A percentile compares a stretch with the other conserved stretches of the same genome.
Evolutionary conservation across 257 asterid species (phyloP).

Genomic region (Solanum megistacrolobum): DNA sequence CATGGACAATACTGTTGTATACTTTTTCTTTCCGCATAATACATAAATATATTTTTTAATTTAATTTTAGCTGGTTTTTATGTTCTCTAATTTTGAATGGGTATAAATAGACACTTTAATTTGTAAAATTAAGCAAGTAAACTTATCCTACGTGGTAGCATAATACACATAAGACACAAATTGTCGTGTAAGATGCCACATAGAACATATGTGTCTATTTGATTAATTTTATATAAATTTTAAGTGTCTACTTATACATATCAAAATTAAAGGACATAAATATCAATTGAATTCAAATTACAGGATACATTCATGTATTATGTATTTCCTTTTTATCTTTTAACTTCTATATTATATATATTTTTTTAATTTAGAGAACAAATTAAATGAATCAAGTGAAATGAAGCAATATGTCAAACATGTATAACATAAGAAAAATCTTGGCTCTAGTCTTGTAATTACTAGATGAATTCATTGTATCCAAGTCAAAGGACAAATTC

Average conservation of each 20-base stretch:
- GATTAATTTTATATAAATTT: too few species aligned
- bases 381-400: neutral
- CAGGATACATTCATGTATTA: too few species aligned
- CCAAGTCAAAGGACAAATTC: neutral
- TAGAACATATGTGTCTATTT: fast-evolving
- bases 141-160: neutral
- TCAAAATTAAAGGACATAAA: too few species aligned
- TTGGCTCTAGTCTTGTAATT: neutral
- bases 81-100: too few species aligned
- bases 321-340: neutral
- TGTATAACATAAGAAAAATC: neutral
- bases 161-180: too few species aligned
- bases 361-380: neutral
- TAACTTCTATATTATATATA: neutral
- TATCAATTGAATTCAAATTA: too few species aligned
- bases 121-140: too few species aligned
- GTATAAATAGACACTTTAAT: too few species aligned
- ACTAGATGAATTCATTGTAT: neutral
- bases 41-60: too few species aligned
- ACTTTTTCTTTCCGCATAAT: neutral
- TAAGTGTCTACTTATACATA: neutral
- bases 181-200: neutral
- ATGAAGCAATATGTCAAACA: neutral
- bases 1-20: neutral
- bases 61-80: too few species aligned